Conservation (phyloP, 2,329 filamentous ascomycete genomes). For the Cladosporium oxysporum region DNA sequence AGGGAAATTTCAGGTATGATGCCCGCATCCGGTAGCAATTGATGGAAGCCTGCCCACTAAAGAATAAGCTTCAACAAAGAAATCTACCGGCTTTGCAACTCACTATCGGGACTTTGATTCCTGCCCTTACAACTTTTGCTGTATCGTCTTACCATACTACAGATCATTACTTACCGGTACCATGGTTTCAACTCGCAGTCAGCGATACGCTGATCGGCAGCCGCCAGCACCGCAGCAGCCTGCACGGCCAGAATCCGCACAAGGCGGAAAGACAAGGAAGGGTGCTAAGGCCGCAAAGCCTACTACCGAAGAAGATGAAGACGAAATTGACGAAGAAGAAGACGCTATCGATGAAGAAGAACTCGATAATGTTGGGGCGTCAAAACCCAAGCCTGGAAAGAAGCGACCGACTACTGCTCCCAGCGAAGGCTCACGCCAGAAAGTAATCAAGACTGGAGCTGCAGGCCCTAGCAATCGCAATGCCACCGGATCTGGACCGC, state of each 20-base stretch:
- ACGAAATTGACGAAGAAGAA: neutral
- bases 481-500: neutral
- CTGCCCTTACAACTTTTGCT: neutral
- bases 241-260: neutral
- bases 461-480: neutral
- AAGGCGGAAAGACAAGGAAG: neutral
- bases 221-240: neutral
- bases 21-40: constrained; percentile 8
- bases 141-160: neutral
- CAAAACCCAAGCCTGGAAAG: neutral
- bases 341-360: neutral
- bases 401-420: neutral
- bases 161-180: neutral
- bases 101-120: neutral
- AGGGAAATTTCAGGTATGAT: constrained; percentile 8
- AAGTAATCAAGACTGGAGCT: neutral
- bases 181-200: neutral
- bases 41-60: neutral
- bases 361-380: neutral
- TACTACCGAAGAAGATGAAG: neutral
- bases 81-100: neutral
- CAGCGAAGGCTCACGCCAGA: neutral
- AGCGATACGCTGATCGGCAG: neutral
- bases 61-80: neutral
- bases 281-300: neutral